Evolutionary conservation across 352 stramenopile genomes (phyloP), one percentile per base, ranked within the genome.

Genomic region (Halophytophthora polymorphica): DNA sequence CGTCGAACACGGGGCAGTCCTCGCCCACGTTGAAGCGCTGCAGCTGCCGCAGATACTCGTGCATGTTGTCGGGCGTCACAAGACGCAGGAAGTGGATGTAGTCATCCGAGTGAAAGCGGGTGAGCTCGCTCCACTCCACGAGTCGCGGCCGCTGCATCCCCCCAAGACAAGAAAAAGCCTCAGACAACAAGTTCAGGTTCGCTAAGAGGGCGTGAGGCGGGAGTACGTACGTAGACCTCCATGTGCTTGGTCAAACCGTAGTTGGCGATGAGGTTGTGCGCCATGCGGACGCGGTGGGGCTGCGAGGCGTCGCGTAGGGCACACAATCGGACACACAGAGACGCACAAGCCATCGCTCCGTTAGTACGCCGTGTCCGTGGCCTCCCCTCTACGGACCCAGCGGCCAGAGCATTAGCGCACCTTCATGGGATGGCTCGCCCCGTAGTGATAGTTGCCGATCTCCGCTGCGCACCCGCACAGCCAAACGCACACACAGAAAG

Each of bases 41-140:
- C 5, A 98, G 71, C 71, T 98, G 92, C 21, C 90, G 82, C 44
- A 93, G 67, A 70, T 98, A 98, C 53, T 98, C 86, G 55, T 96
- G 76, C 94, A 99, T 98, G 70, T 99, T 99, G 69, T 99, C 97
- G 18, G 97, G 97, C 19, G 96, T 99, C 47, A 99, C 96, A 14
- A 97, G 86, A 4, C 93, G 87, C 45, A 99, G 59, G 61, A 99
- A 99, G 61, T 99, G 98, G 64, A 99, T 98, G 86, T 99, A 99
- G 75, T 99, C 97, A 65, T 99, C 97, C 50, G 91, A 97, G 77
- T 99, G 97, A 68, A 99, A 99, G 41, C 95, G 87, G 25, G 96
- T 99, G 79, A 99, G 96, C 54, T 98, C 94, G 35, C 89, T 95
- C 66, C 90, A 96, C 28, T 90, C 95, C n/a, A 98, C 88, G 11